A percentile compares a stretch with the other conserved stretches of the same genome.
Evolutionary conservation across 768 basidiomycete genomes (phyloP).

Genomic region (Candolleomyces efflorescens): DNA sequence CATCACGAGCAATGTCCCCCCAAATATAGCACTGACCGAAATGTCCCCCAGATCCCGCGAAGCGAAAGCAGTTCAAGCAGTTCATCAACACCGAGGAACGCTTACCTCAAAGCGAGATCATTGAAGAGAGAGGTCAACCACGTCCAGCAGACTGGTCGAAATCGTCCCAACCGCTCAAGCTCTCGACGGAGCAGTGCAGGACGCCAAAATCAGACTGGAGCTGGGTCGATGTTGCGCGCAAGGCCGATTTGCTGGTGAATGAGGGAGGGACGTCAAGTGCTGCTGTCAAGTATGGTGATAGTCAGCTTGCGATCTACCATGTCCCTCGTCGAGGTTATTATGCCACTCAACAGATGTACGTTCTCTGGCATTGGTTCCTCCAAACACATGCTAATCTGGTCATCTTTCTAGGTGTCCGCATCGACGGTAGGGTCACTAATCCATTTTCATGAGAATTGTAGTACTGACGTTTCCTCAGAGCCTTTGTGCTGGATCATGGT

Average conservation of each 20-base stretch:
- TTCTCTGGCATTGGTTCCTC: not conserved
- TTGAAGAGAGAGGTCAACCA: conserved; percentile 56
- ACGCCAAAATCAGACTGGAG: conserved; percentile 50
- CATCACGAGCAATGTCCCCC: conserved; percentile 12
- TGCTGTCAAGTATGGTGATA: conserved; percentile 59
- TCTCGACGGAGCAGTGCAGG: conserved; percentile 32
- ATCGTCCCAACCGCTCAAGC: conserved; percentile 42
- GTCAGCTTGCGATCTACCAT: conserved; percentile 66
- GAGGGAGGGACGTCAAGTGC: conserved; percentile 43
- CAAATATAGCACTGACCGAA: conserved; percentile 11
- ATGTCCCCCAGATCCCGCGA: conserved; percentile 33
- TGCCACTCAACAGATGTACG: conserved; percentile 62
- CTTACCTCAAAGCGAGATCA: conserved; percentile 41
- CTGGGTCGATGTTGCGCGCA: conserved; percentile 48
- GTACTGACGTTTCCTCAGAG: conserved; percentile 26
- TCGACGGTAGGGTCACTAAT: conserved; percentile 3
- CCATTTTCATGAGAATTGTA: not conserved
- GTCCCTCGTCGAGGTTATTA: conserved; percentile 55
- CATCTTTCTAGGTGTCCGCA: conserved; percentile 31
- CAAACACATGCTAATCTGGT: not conserved
- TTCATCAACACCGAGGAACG: conserved; percentile 61
- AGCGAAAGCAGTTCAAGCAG: conserved; percentile 51
- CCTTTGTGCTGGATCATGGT: conserved; percentile 68
- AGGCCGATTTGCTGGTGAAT: conserved; percentile 44
- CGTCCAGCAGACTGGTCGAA: conserved; percentile 71